Conservation (phyloP, 371 early-diverging fungal species). For the Fennellomyces sp. region DNA sequence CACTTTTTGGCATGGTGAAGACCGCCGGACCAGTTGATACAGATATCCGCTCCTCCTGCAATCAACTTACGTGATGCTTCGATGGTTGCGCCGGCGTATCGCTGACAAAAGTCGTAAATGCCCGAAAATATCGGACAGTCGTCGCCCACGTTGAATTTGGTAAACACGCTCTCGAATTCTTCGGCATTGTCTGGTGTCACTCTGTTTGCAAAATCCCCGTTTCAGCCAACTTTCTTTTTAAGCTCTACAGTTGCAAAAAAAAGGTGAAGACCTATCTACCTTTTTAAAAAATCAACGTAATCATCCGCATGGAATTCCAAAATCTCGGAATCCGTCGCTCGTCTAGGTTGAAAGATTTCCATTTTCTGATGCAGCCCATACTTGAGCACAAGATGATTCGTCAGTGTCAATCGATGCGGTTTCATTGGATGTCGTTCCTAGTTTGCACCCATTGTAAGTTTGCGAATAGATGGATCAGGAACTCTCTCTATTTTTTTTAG, state of each 20-base stretch:
- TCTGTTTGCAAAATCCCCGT: conserved; percentile 34
- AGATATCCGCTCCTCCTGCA: conserved; percentile 78
- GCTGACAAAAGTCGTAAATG: conserved; percentile 94
- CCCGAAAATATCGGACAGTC: conserved; percentile 99
- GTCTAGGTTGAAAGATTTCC: conserved; percentile 88
- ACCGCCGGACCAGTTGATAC: conserved; percentile 96
- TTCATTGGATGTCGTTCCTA: conserved; percentile 96
- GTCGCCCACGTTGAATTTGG: conserved; percentile 89
- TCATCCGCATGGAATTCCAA: conserved; percentile 95
- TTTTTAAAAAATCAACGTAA: conserved; percentile 97
- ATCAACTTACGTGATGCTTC: conserved; percentile 85
- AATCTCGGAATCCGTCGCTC: conserved; percentile 96
- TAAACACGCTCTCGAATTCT: conserved; percentile 65
- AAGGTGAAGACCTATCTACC: too few relatives aligned
- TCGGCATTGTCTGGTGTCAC: conserved; percentile 91
- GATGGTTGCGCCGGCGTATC: conserved; percentile 87
- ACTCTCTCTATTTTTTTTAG: too few relatives aligned
- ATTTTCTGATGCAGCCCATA: conserved; percentile 88
- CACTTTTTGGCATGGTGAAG: conserved; percentile 95
- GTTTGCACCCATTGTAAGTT: neutral
- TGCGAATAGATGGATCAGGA: too few relatives aligned
- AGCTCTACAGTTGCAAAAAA: too few relatives aligned
- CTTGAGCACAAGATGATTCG: conserved; percentile 88
- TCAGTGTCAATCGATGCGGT: conserved; percentile 90
- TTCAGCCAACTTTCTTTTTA: neutral